Evolutionary conservation across 257 asterid species (phyloP).

Genomic region (Capsicum chinense): DNA sequence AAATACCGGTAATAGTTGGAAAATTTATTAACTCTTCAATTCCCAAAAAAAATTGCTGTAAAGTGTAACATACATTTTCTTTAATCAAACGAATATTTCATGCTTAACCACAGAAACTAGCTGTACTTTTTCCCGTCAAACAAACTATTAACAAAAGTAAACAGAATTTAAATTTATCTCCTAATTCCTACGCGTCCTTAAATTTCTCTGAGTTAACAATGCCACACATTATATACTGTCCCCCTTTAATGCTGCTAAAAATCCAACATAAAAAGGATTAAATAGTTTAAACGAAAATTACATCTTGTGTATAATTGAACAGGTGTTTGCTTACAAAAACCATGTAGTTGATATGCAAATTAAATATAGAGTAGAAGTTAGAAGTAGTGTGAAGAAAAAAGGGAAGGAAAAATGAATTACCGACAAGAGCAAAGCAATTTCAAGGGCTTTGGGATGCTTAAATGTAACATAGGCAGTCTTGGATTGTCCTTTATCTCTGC

Average conservation of each 20-base stretch:
- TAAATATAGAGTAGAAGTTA: background rate
- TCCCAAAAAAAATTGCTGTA: constrained; percentile 9
- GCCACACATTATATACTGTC: background rate
- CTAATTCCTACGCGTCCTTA: constrained; percentile 2
- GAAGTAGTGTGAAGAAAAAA: background rate
- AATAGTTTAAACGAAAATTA: background rate
- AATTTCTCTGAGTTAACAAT: background rate
- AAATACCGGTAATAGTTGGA: background rate
- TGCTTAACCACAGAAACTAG: background rate
- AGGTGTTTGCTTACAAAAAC: background rate
- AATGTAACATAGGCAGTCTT: constrained; percentile 86
- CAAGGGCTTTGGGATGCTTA: constrained; percentile 88
- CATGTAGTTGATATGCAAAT: background rate
- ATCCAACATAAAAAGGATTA: background rate
- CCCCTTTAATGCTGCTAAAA: background rate
- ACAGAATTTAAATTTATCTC: background rate
- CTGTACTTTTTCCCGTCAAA: constrained; percentile 1
- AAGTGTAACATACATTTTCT: background rate
- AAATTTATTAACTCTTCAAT: background rate
- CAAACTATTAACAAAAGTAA: background rate
- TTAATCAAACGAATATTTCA: background rate
- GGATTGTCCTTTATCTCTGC: constrained; percentile 66
- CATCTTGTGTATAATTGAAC: background rate
- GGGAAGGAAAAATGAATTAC: constrained; percentile 41
- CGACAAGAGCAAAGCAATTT: constrained; percentile 87